A percentile compares a stretch with the other conserved stretches of the same genome.
Conservation (phyloP, 1,284 basidiomycete species). For the Boletus sp. region DNA sequence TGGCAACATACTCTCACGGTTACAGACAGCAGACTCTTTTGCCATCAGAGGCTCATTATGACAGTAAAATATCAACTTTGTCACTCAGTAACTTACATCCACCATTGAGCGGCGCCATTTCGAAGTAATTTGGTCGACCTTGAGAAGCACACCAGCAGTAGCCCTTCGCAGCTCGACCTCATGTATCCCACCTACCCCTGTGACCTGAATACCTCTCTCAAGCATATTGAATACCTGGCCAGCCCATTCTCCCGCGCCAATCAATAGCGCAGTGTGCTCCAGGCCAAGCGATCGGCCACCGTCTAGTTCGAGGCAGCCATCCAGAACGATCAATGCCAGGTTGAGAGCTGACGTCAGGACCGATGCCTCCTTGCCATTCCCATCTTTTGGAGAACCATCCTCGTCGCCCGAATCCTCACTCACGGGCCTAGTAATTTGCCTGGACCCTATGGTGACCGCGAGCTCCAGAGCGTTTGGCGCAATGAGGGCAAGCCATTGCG, state of each 20-base stretch:
- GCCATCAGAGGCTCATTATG: too few species aligned
- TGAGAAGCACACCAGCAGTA: conserved; percentile 77
- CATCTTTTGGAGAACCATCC: conserved; percentile 24
- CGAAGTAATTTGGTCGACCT: conserved; percentile 72
- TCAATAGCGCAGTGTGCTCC: conserved; percentile 68
- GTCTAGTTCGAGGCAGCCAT: conserved; percentile 73
- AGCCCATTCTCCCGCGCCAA: conserved; percentile 81
- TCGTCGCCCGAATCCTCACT: conserved; percentile 42
- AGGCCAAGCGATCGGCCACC: conserved; percentile 70
- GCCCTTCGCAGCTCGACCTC: conserved; percentile 59
- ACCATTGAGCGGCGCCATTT: conserved; percentile 76
- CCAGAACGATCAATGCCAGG: conserved; percentile 71
- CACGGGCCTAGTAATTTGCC: conserved; percentile 51
- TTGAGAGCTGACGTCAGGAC: conserved; percentile 75
- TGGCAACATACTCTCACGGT: conserved; percentile 17
- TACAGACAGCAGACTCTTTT: too few species aligned
- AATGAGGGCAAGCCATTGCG: conserved; percentile 74
- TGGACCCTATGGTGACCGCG: conserved; percentile 71
- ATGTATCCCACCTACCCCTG: conserved; percentile 63
- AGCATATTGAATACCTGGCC: conserved; percentile 60
- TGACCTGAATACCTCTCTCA: conserved; percentile 59
- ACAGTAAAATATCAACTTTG: not conserved
- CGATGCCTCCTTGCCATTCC: conserved; percentile 53
- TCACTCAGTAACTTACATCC: conserved; percentile 25
- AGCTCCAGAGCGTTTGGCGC: conserved; percentile 81